These are phyloP conservation scores for Phytophthora kernoviae DNA, from an alignment of 352 stramenopile genomes.

Conservation along the genomic window DNA sequence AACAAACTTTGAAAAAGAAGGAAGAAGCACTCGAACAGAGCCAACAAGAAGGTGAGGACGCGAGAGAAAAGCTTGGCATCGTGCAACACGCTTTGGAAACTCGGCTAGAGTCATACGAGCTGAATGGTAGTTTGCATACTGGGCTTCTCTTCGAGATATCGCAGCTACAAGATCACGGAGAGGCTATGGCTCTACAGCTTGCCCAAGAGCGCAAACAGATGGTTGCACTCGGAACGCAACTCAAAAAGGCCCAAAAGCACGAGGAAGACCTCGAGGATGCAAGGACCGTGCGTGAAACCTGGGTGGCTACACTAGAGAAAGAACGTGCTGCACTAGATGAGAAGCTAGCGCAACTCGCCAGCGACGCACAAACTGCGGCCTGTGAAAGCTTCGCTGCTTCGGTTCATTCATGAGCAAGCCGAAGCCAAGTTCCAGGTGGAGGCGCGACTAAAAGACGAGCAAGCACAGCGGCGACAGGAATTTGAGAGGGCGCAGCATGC, in stretches of 20 bases:
- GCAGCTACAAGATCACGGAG: slow-evolving; percentile 68
- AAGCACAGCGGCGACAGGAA: slow-evolving; percentile 48
- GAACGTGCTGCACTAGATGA: slow-evolving; percentile 53
- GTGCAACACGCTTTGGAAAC: slow-evolving; percentile 74
- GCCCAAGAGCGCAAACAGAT: slow-evolving; percentile 50
- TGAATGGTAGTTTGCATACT: slow-evolving; percentile 78
- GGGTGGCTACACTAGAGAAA: slow-evolving; percentile 58
- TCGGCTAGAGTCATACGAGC: slow-evolving; percentile 58
- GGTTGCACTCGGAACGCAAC: slow-evolving; percentile 36
- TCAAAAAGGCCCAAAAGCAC: slow-evolving; percentile 36
- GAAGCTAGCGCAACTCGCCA: slow-evolving; percentile 42
- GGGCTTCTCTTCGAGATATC: slow-evolving; percentile 81
- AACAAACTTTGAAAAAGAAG: slow-evolving; percentile 37
- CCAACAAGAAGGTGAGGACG: slow-evolving; percentile 43
- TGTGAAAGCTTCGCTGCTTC: slow-evolving; percentile 77
- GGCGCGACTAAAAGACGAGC: slow-evolving; percentile 49
- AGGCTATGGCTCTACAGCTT: slow-evolving; percentile 67
- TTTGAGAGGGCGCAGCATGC: slow-evolving; percentile 35
- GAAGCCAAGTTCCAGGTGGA: slow-evolving; percentile 73
- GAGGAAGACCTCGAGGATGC: slow-evolving; percentile 56
- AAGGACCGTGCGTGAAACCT: slow-evolving; percentile 54
- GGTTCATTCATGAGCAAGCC: slow-evolving; percentile 78
- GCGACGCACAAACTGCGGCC: slow-evolving; percentile 56
- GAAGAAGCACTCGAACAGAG: slow-evolving; percentile 26
- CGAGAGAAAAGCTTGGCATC: slow-evolving; percentile 63